Conservation (phyloP, 306 rosid genomes). For the Fagus crenata region DNA sequence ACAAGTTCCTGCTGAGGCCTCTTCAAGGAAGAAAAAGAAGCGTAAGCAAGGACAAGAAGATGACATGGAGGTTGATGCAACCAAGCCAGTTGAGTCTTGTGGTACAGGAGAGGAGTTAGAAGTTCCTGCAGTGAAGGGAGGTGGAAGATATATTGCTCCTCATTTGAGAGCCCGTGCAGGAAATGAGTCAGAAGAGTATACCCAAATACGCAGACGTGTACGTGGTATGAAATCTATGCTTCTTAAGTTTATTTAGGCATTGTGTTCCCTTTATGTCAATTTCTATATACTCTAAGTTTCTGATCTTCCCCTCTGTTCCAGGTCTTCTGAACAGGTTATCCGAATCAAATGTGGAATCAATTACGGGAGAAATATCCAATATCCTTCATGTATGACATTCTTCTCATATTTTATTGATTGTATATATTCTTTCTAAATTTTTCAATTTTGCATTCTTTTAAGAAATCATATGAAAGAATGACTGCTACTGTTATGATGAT, state of each 20-base stretch:
- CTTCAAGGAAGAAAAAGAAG: constrained; percentile 46
- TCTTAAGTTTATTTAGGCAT: constrained; percentile 20
- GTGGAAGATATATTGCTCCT: constrained; percentile 68
- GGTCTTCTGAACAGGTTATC: constrained; percentile 69
- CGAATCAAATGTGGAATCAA: constrained; percentile 74
- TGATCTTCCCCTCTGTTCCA: constrained; percentile 32
- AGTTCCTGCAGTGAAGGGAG: constrained; percentile 30
- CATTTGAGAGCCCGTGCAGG: constrained; percentile 66
- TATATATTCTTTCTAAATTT: neutral
- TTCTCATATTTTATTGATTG: neutral
- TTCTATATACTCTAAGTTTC: neutral
- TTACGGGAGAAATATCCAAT: constrained; percentile 61
- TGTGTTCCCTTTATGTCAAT: constrained; percentile 9
- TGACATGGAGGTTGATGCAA: constrained; percentile 14
- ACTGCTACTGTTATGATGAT: neutral
- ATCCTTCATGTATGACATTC: constrained; percentile 45
- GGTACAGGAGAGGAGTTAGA: constrained; percentile 29
- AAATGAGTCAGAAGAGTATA: constrained; percentile 67
- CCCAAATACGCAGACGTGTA: constrained; percentile 60
- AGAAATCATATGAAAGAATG: neutral
- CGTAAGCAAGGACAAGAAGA: constrained; percentile 34
- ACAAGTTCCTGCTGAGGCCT: constrained; percentile 27
- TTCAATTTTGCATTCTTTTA: neutral
- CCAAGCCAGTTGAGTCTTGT: constrained; percentile 27
- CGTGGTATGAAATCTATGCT: constrained; percentile 41